phyloP scores from a whole-genome alignment of 1,284 basidiomycete genomes.

The Malassezia vespertilionis region DNA sequence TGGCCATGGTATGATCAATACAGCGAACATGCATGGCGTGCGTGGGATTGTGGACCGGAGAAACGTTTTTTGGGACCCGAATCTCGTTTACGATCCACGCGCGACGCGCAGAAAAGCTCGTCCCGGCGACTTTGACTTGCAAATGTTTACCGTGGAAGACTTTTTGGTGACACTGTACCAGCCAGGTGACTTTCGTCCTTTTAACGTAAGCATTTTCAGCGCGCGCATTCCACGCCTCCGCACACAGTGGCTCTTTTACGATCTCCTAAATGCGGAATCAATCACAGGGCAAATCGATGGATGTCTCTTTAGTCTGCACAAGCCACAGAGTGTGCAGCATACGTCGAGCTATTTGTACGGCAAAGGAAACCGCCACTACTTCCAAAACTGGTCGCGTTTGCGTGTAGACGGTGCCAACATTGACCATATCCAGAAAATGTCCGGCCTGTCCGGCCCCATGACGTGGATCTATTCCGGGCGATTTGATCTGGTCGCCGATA shows the following conservation, averaged over 20 bases:
- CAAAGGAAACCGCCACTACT: slow-evolving; percentile 49
- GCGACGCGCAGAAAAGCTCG: slow-evolving; percentile 63
- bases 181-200: slow-evolving; percentile 76
- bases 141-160: slow-evolving; percentile 79
- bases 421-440: slow-evolving; percentile 81
- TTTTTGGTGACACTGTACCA: slow-evolving; percentile 90
- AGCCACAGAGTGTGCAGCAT: slow-evolving; percentile 86
- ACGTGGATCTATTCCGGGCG: slow-evolving; percentile 96
- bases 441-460: slow-evolving; percentile 65
- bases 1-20: slow-evolving; percentile 82
- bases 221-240: slow-evolving; percentile 75
- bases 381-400: slow-evolving; percentile 85
- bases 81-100: slow-evolving; percentile 65
- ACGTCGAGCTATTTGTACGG: slow-evolving; percentile 52
- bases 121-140: slow-evolving; percentile 82
- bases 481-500: slow-evolving; percentile 90
- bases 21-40: slow-evolving; percentile 84
- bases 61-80: slow-evolving; percentile 75
- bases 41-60: slow-evolving; percentile 85
- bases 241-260: slow-evolving; percentile 92
- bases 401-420: slow-evolving; percentile 93
- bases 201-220: slow-evolving; percentile 83
- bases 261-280: slow-evolving; percentile 67
- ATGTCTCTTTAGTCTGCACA: slow-evolving; percentile 90
- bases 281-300: slow-evolving; percentile 97